Base-by-base conservation (phyloP, 1,284 basidiomycete genomes). In the Macrocystidia cucumis region DNA sequence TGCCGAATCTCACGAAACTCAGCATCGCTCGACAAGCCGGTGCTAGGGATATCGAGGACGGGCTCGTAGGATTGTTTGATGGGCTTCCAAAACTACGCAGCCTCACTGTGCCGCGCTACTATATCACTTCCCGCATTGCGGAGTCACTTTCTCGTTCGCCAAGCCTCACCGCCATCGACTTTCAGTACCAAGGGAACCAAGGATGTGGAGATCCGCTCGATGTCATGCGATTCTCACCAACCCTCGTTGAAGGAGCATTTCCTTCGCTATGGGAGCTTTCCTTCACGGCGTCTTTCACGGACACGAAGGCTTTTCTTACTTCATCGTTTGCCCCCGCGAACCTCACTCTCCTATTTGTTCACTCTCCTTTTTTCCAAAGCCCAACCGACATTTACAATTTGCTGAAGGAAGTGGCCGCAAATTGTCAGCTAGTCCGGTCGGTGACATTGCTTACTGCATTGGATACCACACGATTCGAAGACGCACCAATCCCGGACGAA, bases 361-460 rank as follows among this genome's bases (percentile, higher is more conserved):
- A 48, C n/a, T 32, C n/a, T 82, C 23, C 75, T 77, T 0, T 57
- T 66, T 7, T 67, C 74, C 2, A 75, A 89, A 39, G 70, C 74
- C n/a, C n/a, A n/a, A n/a, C n/a, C n/a, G n/a, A n/a, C n/a, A n/a
- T n/a, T n/a, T n/a, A n/a, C n/a, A n/a, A n/a, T n/a, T n/a, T n/a
- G n/a, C n/a, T n/a, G n/a, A n/a, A n/a, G n/a, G n/a, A n/a, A n/a
- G n/a, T n/a, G n/a, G n/a, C n/a, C n/a, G n/a, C n/a, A n/a, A n/a
- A n/a, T n/a, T n/a, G n/a, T n/a, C n/a, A n/a, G n/a, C n/a, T n/a
- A n/a, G n/a, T n/a, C n/a, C n/a, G n/a, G n/a, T n/a, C n/a, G n/a
- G n/a, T n/a, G n/a, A n/a, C n/a, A n/a, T n/a, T n/a, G n/a, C n/a
- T n/a, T n/a, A n/a, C n/a, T n/a, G n/a, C n/a, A n/a, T n/a, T n/a